Conservation (phyloP, 179 eudicot species). For the Silene noctiflora region DNA sequence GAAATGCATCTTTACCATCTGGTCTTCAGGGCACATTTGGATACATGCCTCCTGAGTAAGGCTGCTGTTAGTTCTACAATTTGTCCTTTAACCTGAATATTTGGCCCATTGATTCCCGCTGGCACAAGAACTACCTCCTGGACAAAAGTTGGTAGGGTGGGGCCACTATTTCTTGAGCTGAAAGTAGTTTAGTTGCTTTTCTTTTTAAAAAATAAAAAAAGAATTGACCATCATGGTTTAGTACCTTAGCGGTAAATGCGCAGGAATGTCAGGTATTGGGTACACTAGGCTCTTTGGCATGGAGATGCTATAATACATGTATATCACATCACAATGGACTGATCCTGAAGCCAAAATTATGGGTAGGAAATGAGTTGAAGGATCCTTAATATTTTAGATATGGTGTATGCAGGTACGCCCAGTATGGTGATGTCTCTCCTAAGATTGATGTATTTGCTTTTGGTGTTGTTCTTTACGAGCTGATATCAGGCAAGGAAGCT, state of each 20-base stretch:
- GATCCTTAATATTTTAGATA: slow-evolving; percentile 14
- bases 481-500: slow-evolving; percentile 59
- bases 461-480: slow-evolving; percentile 28
- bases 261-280: not conserved
- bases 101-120: not conserved
- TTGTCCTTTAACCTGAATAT: not conserved
- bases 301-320: not conserved
- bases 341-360: too few species aligned
- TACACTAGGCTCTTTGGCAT: not conserved
- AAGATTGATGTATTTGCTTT: slow-evolving; percentile 66
- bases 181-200: not conserved
- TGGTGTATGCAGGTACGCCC: slow-evolving; percentile 50
- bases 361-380: not conserved
- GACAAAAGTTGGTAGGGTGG: not conserved
- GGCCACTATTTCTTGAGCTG: not conserved
- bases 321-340: too few species aligned
- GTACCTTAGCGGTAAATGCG: too few species aligned
- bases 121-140: not conserved
- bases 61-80: not conserved
- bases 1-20: slow-evolving; percentile 43
- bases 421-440: slow-evolving; percentile 61
- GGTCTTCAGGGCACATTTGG: slow-evolving; percentile 72
- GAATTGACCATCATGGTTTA: too few species aligned
- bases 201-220: too few species aligned
- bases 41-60: slow-evolving; percentile 83